These are phyloP conservation scores for Misopates orontium DNA, from an alignment of 257 asterid genomes.

Conservation along the genomic window DNA sequence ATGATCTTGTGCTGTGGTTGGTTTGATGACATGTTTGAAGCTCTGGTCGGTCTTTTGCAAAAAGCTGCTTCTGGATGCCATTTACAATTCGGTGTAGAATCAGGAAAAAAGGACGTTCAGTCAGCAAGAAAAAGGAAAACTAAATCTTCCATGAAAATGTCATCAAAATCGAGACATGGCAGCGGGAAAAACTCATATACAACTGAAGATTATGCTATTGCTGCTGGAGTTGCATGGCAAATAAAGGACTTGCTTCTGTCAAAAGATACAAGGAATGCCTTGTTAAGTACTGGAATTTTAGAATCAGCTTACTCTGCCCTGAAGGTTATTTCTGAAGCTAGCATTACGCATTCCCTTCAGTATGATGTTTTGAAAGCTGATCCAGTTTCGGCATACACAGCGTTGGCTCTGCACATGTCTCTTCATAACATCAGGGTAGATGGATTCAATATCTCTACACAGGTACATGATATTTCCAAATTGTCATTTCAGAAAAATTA, in stretches of 20 bases:
- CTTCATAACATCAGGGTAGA: constrained; percentile 45
- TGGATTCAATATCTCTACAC: constrained; percentile 34
- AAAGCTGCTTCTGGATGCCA: constrained; percentile 64
- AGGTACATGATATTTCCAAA: constrained; percentile 57
- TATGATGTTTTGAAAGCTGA: constrained; percentile 44
- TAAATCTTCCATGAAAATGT: constrained; percentile 36
- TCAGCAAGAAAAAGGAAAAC: constrained; percentile 43
- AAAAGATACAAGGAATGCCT: constrained; percentile 56
- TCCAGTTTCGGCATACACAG: constrained; percentile 67
- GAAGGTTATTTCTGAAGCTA: constrained; percentile 75
- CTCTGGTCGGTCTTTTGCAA: constrained; percentile 56
- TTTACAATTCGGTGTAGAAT: constrained; percentile 39
- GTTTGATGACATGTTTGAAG: constrained; percentile 78
- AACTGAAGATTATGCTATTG: constrained; percentile 58
- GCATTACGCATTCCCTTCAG: constrained; percentile 64
- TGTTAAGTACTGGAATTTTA: constrained; percentile 49
- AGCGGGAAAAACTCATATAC: constrained; percentile 39
- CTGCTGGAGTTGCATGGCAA: constrained; percentile 92
- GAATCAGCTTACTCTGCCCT: constrained; percentile 52
- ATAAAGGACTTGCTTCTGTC: constrained; percentile 74
- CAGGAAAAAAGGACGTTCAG: constrained; percentile 32
- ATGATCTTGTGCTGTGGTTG: constrained; percentile 72
- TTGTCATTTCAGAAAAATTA: constrained; percentile 17
- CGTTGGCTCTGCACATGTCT: constrained; percentile 70
- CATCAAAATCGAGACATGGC: constrained; percentile 47